A percentile compares a stretch with the other conserved stretches of the same genome.
Conservation (phyloP, 805 yeast genomes). For the Ogataea pignaliae region DNA sequence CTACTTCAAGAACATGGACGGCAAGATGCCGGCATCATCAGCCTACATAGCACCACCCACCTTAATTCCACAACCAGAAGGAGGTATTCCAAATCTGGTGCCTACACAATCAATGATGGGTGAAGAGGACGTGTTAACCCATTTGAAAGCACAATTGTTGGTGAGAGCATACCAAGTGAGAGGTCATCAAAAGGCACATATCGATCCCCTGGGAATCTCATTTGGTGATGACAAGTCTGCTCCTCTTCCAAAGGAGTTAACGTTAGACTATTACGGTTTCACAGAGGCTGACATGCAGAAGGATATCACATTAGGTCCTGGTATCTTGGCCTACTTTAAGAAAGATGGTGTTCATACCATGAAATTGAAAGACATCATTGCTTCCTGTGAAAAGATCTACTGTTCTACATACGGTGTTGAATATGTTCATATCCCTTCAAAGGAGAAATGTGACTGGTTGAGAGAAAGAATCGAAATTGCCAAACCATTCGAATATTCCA, state of each 20-base stretch:
- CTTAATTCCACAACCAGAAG: conserved; percentile 73
- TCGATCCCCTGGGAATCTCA: conserved; percentile 92
- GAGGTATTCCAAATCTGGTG: conserved; percentile 63
- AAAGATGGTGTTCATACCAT: conserved; percentile 52
- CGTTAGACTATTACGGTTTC: conserved; percentile 89
- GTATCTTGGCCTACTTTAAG: conserved; percentile 90
- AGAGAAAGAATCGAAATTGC: conserved; percentile 96
- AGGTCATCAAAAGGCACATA: conserved; percentile 93
- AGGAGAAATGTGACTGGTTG: conserved; percentile 96
- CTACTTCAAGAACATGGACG: conserved; percentile 84
- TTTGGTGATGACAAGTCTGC: conserved; percentile 60
- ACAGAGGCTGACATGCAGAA: conserved; percentile 78
- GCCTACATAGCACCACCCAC: conserved; percentile 94
- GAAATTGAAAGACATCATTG: conserved; percentile 75
- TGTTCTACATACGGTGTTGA: conserved; percentile 90
- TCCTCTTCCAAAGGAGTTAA: conserved; percentile 75
- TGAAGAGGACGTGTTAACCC: conserved; percentile 69
- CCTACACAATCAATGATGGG: conserved; percentile 50
- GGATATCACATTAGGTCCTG: conserved; percentile 91
- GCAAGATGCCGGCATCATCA: conserved; percentile 59
- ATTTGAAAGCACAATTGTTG: conserved; percentile 90
- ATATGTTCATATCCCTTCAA: conserved; percentile 94
- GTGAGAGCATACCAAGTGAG: conserved; percentile 99
- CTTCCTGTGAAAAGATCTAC: conserved; percentile 75
- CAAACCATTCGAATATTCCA: conserved; percentile 70